phyloP scores from a whole-genome alignment of 2,329 filamentous ascomycete species.

The Colletotrichum aenigma region DNA sequence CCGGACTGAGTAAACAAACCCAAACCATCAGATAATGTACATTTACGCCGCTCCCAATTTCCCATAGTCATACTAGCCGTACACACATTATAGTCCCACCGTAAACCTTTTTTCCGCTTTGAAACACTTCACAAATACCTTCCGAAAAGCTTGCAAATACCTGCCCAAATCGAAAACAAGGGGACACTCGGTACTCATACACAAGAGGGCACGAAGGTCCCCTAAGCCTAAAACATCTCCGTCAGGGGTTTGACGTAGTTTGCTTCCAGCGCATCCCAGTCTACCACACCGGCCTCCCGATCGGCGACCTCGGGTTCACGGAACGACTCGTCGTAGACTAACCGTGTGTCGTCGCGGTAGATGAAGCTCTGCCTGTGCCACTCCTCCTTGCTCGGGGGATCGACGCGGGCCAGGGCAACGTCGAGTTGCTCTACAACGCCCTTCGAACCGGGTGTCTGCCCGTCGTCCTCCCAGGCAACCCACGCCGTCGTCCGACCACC shows the following conservation, averaged over 20 bases:
- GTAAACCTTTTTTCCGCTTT: neutral
- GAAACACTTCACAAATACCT: neutral
- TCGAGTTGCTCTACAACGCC: constrained; percentile 17
- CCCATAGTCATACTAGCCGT: neutral
- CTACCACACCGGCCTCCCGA: constrained; percentile 13
- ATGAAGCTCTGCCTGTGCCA: constrained; percentile 20
- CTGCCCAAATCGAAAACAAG: neutral
- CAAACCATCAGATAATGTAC: neutral
- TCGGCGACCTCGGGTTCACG: neutral
- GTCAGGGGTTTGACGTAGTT: constrained; percentile 13
- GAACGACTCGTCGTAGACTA: constrained; percentile 16
- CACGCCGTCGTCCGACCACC: constrained; percentile 12
- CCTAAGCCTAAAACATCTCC: neutral
- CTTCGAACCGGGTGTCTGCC: neutral
- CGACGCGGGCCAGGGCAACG: constrained; percentile 3
- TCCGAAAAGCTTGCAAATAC: neutral
- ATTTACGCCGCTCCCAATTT: neutral
- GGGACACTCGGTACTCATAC: neutral
- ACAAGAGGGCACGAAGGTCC: neutral
- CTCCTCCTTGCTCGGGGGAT: constrained; percentile 14
- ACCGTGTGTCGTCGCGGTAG: constrained; percentile 10
- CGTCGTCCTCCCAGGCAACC: constrained; percentile 14
- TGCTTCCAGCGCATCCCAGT: constrained; percentile 22
- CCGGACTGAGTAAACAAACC: neutral
- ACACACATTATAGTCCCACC: neutral